Conservation (phyloP, 1,284 basidiomycete species). For the Porodaedalea pini region DNA sequence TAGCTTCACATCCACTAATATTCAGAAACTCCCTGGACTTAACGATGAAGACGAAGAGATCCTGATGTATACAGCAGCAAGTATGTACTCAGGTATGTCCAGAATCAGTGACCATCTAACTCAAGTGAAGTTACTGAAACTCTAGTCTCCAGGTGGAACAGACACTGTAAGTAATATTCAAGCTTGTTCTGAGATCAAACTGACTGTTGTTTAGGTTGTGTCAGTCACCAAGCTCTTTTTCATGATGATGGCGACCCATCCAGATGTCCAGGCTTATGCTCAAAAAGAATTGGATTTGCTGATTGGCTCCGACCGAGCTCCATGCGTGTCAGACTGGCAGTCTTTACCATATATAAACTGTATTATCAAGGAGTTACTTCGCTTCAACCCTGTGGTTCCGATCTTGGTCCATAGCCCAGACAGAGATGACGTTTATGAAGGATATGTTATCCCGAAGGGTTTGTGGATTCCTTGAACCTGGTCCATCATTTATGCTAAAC, state of each 20-base stretch:
- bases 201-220: constrained; percentile 7
- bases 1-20: not conserved
- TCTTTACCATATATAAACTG: constrained; percentile 23
- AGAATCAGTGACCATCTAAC: too few relatives aligned
- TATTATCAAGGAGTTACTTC: constrained; percentile 25
- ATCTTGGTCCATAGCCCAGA: not conserved
- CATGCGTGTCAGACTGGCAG: constrained; percentile 23
- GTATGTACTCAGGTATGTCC: constrained; percentile 30
- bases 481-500: too few relatives aligned
- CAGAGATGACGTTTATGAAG: constrained; percentile 5
- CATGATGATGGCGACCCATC: constrained; percentile 34
- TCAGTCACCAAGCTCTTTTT: constrained; percentile 14
- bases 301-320: constrained; percentile 15
- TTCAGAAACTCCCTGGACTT: not conserved
- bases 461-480: not conserved
- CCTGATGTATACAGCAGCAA: constrained; percentile 42
- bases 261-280: constrained; percentile 39
- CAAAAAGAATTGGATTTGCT: constrained; percentile 40
- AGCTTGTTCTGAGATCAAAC: not conserved
- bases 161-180: constrained; percentile 35
- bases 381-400: constrained; percentile 26
- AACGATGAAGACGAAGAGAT: constrained; percentile 33
- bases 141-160: constrained; percentile 35
- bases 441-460: constrained; percentile 12
- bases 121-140: too few relatives aligned